Percentiles rank a stretch among this genome's conserved stretches.
These are phyloP conservation scores for Ogataea trehaloabstinens DNA, from an alignment of 805 yeast genomes.

Conservation along the genomic window DNA sequence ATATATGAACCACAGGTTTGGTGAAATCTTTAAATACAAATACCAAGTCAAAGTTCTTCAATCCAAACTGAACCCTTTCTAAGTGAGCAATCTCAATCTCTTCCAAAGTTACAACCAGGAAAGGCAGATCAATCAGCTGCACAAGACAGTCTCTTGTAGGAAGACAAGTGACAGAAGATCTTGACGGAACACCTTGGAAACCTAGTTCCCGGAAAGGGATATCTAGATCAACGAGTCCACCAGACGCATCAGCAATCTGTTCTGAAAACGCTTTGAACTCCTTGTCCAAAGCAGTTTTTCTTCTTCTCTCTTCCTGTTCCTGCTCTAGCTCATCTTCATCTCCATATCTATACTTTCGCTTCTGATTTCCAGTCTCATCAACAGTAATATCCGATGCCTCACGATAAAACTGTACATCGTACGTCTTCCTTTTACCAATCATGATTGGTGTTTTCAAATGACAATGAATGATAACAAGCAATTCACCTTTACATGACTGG, in stretches of 20 bases:
- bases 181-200: conserved; percentile 94
- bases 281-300: conserved; percentile 85
- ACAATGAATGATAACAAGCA: conserved; percentile 87
- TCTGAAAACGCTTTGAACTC: conserved; percentile 90
- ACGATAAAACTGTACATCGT: conserved; percentile 92
- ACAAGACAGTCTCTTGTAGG: conserved; percentile 97
- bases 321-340: conserved; percentile 98
- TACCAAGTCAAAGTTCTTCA: conserved; percentile 95
- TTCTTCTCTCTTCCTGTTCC: conserved; percentile 95
- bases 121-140: conserved; percentile 93
- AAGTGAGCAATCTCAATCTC: conserved; percentile 94
- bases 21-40: conserved; percentile 90
- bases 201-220: conserved; percentile 95
- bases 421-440: conserved; percentile 93
- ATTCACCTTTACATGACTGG: conserved; percentile 94
- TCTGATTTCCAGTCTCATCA: conserved; percentile 95
- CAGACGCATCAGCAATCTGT: conserved; percentile 82
- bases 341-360: conserved; percentile 84
- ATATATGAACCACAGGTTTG: conserved; percentile 85
- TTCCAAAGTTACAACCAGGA: conserved; percentile 82
- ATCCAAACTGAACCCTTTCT: conserved; percentile 96
- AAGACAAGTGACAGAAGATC: conserved; percentile 91
- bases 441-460: conserved; percentile 90
- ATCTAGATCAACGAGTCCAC: conserved; percentile 83
- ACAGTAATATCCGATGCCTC: conserved; percentile 95